Conservation (phyloP, 805 yeast species). For the Saturnispora halmiae region DNA sequence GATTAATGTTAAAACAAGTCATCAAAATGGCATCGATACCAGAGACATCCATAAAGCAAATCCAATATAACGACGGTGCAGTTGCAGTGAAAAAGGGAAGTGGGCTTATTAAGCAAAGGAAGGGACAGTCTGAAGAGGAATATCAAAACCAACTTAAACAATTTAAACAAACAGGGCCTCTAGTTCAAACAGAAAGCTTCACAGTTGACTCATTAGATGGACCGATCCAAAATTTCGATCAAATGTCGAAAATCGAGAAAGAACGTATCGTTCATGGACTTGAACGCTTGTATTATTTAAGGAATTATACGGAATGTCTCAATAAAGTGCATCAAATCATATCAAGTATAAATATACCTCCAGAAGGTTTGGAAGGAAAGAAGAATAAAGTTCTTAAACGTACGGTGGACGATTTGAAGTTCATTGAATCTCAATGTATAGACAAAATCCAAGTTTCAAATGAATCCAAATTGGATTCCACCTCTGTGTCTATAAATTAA, state of each 20-base stretch:
- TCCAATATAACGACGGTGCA: constrained; percentile 30
- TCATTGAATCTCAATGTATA: constrained; percentile 34
- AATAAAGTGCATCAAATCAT: constrained; percentile 32
- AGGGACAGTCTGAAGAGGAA: constrained; percentile 63
- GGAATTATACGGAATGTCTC: constrained; percentile 45
- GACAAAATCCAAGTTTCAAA: constrained; percentile 9
- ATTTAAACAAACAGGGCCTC: constrained; percentile 51
- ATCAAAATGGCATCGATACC: not conserved
- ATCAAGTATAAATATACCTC: constrained; percentile 19
- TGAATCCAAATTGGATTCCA: constrained; percentile 3
- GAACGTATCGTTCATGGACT: constrained; percentile 48
- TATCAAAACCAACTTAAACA: constrained; percentile 42
- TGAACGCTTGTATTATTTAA: constrained; percentile 51
- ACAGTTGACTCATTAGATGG: constrained; percentile 15
- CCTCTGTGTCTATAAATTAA: not conserved
- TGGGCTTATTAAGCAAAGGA: constrained; percentile 44
- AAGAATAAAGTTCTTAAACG: constrained; percentile 37
- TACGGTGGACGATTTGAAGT: constrained; percentile 43
- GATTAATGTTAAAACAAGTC: not conserved
- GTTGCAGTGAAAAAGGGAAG: constrained; percentile 38
- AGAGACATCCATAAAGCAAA: constrained; percentile 9
- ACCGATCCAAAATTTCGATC: constrained; percentile 14
- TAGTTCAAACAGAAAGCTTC: constrained; percentile 12
- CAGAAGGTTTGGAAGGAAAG: constrained; percentile 23
- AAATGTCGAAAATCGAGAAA: constrained; percentile 44